These are phyloP conservation scores for Rhodocollybia butyracea DNA, from an alignment of 768 basidiomycete species.

Conservation along the genomic window DNA sequence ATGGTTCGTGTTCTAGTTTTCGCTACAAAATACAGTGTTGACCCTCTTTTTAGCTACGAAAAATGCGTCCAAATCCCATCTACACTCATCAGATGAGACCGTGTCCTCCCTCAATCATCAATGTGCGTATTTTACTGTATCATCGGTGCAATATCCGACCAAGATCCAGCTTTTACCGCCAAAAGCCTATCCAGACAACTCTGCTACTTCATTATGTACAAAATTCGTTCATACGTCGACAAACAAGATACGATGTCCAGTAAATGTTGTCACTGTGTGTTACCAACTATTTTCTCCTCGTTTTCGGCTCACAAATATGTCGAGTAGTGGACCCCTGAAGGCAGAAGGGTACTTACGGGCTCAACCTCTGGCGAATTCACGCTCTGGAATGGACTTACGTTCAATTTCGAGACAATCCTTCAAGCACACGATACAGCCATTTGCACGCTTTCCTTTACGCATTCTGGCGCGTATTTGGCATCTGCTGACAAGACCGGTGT, in stretches of 20 bases:
- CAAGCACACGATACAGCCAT: slow-evolving; percentile 97
- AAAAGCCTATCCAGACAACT: slow-evolving; percentile 86
- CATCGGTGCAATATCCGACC: not conserved
- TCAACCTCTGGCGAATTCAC: slow-evolving; percentile 98
- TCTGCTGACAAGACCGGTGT: slow-evolving; percentile 91
- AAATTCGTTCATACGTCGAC: slow-evolving; percentile 98
- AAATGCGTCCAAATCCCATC: slow-evolving; percentile 73
- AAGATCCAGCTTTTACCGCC: slow-evolving; percentile 83
- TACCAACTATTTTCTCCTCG: not conserved
- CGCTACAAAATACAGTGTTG: not conserved
- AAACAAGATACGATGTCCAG: slow-evolving; percentile 97
- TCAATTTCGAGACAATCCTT: slow-evolving; percentile 99
- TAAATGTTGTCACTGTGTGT: slow-evolving; percentile 90
- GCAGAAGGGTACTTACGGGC: slow-evolving; percentile 87
- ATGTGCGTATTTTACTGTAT: slow-evolving; percentile 48
- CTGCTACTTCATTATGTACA: slow-evolving; percentile 91
- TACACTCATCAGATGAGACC: slow-evolving; percentile 80
- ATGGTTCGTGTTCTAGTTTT: slow-evolving; percentile 45
- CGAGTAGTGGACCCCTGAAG: slow-evolving; percentile 90
- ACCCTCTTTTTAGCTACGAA: slow-evolving; percentile 50
- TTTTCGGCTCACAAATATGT: not conserved
- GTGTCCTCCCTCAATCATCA: slow-evolving; percentile 83
- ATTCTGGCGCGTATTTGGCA: slow-evolving; percentile 89
- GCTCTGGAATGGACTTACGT: slow-evolving; percentile 97
- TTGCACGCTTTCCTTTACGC: slow-evolving; percentile 85